Evolutionary conservation across 352 stramenopile species (phyloP), one percentile per base, ranked within the genome.

Genomic region (Phytophthora meadii): DNA sequence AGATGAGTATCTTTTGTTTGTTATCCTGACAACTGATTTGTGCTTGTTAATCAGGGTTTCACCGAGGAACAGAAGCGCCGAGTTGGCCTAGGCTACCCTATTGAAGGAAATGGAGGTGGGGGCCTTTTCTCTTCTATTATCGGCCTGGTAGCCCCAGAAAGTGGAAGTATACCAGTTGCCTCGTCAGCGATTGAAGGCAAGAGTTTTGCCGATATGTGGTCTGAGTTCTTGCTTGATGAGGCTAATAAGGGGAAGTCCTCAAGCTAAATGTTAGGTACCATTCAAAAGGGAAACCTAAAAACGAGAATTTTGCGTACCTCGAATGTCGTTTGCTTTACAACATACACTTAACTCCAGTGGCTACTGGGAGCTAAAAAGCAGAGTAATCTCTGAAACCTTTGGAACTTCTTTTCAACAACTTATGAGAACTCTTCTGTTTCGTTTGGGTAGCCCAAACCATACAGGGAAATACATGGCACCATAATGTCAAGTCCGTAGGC

Each of bases 61-160:
- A 74, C 79, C 0, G 84, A 91, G 14, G 82, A 93, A 2, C 79
- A 93, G 44, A 89, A 91, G 52, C 72, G 75, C 0, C 81, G 84
- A 17, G 82, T 88, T 4, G 84, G 84, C 0, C 67, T 93, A 9
- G 70, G 81, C 0, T 81, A 77, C 22, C 56, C 77, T 1, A 68
- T 87, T 19, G 63, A 87, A 54, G 82, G 81, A 2, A 87, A 91
- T 36, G 81, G 82, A 15, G 82, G 84, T 7, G 84, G 84, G 5
- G 84, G 84, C 0, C 45, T 91, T 12, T 89, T 93, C 41, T 89
- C 82, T 5, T 90, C 84, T 5, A 74, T 93, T 28, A 65, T 91
- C 32, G 80, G 79, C 0, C 68, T 90, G 8, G 75, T 84, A 12
- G 64, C 71, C 19, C 69, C 78, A 37, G 47, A 76, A 5, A 55